Percentiles rank a stretch among this genome's conserved stretches.
Evolutionary conservation across 2,329 filamentous ascomycete genomes (phyloP).

Genomic region (Xylariales sp.): DNA sequence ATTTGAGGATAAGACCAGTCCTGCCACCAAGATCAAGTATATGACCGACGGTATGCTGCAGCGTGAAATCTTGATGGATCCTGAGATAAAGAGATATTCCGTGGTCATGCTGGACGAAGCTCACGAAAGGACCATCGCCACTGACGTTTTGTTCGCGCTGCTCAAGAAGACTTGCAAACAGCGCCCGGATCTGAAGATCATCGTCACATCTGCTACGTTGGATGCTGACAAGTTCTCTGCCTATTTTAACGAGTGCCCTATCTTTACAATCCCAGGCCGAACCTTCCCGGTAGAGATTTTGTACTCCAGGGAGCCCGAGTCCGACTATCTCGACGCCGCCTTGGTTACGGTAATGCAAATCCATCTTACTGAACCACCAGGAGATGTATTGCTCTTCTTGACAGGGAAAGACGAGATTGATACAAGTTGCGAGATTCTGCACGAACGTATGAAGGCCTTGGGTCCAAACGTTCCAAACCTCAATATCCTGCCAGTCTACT

Average conservation of each 20-base stretch:
- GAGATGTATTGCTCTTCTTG: conserved; percentile 94
- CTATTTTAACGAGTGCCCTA: conserved; percentile 94
- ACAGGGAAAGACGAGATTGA: conserved; percentile 98
- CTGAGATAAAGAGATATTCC: conserved; percentile 82
- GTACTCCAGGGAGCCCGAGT: conserved; percentile 91
- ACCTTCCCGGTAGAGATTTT: conserved; percentile 95
- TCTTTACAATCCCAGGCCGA: conserved; percentile 92
- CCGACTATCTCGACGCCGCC: conserved; percentile 89
- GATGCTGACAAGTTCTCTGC: conserved; percentile 96
- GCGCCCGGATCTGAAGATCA: conserved; percentile 84
- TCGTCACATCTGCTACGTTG: conserved; percentile 92
- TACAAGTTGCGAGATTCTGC: conserved; percentile 85
- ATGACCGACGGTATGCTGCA: conserved; percentile 99
- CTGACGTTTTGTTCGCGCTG: conserved; percentile 89
- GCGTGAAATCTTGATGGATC: conserved; percentile 89
- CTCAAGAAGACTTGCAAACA: conserved; percentile 89
- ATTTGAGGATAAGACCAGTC: conserved; percentile 90
- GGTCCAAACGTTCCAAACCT: conserved; percentile 88
- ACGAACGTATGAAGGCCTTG: conserved; percentile 92
- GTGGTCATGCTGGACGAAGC: conserved; percentile 98
- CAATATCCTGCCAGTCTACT: conserved; percentile 93
- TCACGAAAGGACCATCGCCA: conserved; percentile 94
- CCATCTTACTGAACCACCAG: conserved; percentile 83
- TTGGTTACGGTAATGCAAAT: conserved; percentile 99
- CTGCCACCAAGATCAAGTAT: conserved; percentile 93